phyloP scores from a whole-genome alignment of 208 protist species.

The Balamuthia mandrillaris region DNA sequence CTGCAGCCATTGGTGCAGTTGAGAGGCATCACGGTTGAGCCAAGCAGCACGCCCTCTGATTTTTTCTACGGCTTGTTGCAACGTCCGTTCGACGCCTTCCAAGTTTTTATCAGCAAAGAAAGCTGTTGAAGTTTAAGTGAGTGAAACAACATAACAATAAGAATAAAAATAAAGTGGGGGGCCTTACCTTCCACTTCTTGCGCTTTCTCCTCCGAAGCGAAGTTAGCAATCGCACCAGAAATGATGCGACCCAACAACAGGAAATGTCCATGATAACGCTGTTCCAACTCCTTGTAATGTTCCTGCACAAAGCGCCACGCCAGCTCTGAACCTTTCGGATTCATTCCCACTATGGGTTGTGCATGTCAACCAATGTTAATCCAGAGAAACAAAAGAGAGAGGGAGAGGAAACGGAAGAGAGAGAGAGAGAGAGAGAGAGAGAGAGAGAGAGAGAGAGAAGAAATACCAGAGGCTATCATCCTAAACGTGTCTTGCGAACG shows the following conservation, averaged over 20 bases:
- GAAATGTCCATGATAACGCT: background rate
- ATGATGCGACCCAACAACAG: conserved; percentile 12
- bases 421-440: background rate
- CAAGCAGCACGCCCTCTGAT: background rate
- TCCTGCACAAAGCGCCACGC: conserved; percentile 28
- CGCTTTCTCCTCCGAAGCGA: conserved; percentile 13
- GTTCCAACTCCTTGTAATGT: background rate
- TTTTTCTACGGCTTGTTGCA: background rate
- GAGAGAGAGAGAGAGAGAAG: background rate
- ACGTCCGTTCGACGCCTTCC: background rate
- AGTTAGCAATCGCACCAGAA: background rate
- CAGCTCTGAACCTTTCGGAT: background rate
- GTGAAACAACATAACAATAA: background rate
- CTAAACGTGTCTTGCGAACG: background rate
- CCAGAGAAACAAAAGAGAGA: too few species aligned
- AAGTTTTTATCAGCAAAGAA: conserved; percentile 14
- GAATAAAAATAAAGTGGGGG: background rate
- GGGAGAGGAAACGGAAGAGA: background rate
- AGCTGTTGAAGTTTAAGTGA: background rate
- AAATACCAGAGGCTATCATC: background rate
- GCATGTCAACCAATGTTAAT: too few species aligned
- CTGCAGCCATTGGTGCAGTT: background rate
- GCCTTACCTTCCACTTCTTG: background rate
- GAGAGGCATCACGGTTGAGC: background rate
- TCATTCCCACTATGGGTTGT: background rate